A percentile compares a stretch with the other conserved stretches of the same genome.
Conservation (phyloP, 768 basidiomycete genomes). For the Termitomyces sp. region DNA sequence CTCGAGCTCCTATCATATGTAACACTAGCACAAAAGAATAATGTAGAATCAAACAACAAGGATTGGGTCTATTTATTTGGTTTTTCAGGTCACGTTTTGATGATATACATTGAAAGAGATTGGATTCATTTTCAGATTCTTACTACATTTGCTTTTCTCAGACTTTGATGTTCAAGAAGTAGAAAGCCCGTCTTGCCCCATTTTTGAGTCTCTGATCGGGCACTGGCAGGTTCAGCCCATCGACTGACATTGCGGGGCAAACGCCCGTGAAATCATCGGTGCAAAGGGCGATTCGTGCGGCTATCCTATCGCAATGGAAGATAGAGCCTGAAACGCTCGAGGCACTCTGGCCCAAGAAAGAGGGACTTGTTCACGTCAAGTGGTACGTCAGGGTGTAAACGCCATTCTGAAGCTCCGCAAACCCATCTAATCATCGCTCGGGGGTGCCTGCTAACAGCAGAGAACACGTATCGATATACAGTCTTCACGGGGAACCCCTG, state of each 20-base stretch:
- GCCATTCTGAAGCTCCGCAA: too few relatives aligned
- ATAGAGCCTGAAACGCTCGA: constrained; percentile 79
- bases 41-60: constrained; percentile 29
- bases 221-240: constrained; percentile 53
- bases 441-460: constrained; percentile 46
- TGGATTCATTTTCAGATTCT: not conserved
- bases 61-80: not conserved
- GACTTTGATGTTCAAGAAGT: constrained; percentile 72
- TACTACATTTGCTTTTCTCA: not conserved
- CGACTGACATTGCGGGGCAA: constrained; percentile 82
- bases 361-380: constrained; percentile 86
- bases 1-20: constrained; percentile 33
- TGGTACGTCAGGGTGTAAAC: constrained; percentile 38
- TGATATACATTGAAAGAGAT: not conserved
- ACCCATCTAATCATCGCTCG: constrained; percentile 15
- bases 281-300: constrained; percentile 81
- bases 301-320: constrained; percentile 78
- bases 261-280: constrained; percentile 92
- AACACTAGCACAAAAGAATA: constrained; percentile 35
- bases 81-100: constrained; percentile 9
- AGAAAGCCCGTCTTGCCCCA: constrained; percentile 11
- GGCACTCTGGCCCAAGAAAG: constrained; percentile 98
- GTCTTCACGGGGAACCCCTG: constrained; percentile 79
- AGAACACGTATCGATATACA: constrained; percentile 93
- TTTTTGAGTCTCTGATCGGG: constrained; percentile 3